Percentiles rank a stretch among this genome's conserved stretches.
phyloP scores from a whole-genome alignment of 352 stramenopile species.

The Halophytophthora batemanensis region DNA sequence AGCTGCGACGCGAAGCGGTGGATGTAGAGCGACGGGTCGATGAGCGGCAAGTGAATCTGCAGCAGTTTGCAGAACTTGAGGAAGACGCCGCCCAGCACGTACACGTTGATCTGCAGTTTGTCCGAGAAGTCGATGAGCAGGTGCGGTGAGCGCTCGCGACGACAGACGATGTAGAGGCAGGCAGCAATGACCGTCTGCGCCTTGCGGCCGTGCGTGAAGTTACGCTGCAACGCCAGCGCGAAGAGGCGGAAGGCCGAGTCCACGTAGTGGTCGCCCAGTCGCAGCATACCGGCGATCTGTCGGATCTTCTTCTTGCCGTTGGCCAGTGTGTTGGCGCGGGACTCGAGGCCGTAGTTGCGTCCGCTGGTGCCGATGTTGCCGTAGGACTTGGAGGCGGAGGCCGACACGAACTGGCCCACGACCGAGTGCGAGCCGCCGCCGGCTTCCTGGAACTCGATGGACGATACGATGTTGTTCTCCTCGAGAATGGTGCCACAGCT shows the following conservation, averaged over 20 bases:
- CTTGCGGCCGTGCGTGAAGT: constrained; percentile 96
- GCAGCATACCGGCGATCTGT: constrained; percentile 92
- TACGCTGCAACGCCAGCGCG: constrained; percentile 93
- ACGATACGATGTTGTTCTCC: constrained; percentile 97
- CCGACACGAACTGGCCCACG: constrained; percentile 96
- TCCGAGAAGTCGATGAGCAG: constrained; percentile 99
- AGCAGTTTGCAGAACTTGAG: constrained; percentile 92
- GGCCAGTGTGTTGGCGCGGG: constrained; percentile 93
- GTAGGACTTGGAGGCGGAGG: constrained; percentile 89
- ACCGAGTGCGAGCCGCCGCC: constrained; percentile 88
- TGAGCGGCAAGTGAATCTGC: constrained; percentile 96
- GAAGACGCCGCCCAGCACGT: constrained; percentile 84
- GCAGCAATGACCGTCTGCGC: constrained; percentile 96
- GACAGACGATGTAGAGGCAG: constrained; percentile 99
- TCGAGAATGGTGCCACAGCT: constrained; percentile 93
- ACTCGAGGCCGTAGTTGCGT: constrained; percentile 93
- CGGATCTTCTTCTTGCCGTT: constrained; percentile 94
- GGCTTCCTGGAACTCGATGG: constrained; percentile 96
- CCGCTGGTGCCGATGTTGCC: constrained; percentile 83
- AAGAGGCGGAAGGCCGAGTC: constrained; percentile 96
- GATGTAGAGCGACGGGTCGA: constrained; percentile 99
- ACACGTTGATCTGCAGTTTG: constrained; percentile 95
- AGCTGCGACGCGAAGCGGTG: constrained; percentile 97
- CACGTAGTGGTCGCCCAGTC: constrained; percentile 93
- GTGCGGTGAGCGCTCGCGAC: constrained; percentile 96